A percentile compares a stretch with the other conserved stretches of the same genome.
These are phyloP conservation scores for Entamoeba histolytica DNA, from an alignment of 208 protist genomes.

Conservation along the genomic window DNA sequence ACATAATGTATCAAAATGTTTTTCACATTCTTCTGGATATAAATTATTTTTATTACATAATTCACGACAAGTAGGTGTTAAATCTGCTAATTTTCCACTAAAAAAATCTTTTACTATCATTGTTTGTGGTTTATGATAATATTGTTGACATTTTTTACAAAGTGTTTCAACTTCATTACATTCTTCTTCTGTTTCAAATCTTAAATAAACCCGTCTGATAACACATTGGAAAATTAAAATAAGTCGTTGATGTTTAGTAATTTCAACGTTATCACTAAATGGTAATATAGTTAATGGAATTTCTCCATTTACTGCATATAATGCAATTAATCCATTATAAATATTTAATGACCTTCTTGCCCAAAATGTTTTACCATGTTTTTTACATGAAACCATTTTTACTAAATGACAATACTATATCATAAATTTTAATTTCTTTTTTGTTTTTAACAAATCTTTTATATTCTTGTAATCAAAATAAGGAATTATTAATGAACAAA, in stretches of 20 bases:
- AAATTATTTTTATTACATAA: not conserved
- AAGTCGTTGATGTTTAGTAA: not conserved
- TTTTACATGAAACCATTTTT: not conserved
- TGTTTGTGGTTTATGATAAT: not conserved
- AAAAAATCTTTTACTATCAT: not conserved
- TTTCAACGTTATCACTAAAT: not conserved
- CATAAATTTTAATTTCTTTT: too few species aligned
- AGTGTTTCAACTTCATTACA: not conserved
- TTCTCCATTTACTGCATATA: not conserved
- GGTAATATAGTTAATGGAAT: not conserved
- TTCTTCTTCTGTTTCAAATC: not conserved
- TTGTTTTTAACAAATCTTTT: too few species aligned
- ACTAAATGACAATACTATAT: not conserved
- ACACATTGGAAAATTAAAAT: not conserved
- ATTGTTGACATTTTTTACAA: not conserved
- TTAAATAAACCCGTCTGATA: not conserved
- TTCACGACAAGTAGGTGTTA: not conserved
- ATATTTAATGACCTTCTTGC: not conserved
- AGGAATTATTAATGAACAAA: too few species aligned
- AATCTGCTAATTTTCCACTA: not conserved
- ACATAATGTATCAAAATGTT: not conserved
- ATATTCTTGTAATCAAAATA: too few species aligned
- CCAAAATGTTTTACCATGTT: not conserved
- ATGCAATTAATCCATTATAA: not conserved
- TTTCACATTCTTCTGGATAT: not conserved